These are phyloP conservation scores for Nematocida sp. DNA, from an alignment of 371 early-diverging fungal genomes.

Conservation along the genomic window DNA sequence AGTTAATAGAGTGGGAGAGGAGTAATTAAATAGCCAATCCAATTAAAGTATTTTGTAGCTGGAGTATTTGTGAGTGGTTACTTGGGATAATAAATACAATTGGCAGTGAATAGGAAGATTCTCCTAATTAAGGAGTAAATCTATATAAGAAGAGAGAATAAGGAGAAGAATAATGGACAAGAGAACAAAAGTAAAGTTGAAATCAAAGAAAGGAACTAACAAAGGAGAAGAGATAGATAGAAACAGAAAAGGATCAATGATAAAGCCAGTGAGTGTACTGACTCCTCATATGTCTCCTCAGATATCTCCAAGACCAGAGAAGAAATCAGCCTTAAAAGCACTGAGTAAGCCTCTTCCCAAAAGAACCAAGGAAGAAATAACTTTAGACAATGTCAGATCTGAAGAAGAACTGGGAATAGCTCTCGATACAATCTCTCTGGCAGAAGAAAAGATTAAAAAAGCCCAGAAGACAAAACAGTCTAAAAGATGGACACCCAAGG, in stretches of 20 bases:
- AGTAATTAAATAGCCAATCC: too few relatives aligned
- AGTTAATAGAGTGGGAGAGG: too few relatives aligned
- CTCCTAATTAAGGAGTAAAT: too few relatives aligned
- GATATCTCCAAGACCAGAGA: neutral
- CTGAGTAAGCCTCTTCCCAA: neutral
- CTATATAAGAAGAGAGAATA: too few relatives aligned
- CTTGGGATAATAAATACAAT: too few relatives aligned
- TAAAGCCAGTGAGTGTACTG: neutral
- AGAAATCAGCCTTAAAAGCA: neutral
- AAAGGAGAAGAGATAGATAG: conserved; percentile 1
- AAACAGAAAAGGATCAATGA: conserved; percentile 5
- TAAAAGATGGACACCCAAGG: neutral
- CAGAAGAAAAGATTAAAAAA: conserved; percentile 21
- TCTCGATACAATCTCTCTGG: conserved; percentile 1
- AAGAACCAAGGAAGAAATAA: conserved; percentile 18
- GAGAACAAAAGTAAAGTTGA: conserved; percentile 1
- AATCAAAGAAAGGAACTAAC: neutral
- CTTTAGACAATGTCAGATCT: neutral
- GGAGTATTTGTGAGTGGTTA: too few relatives aligned
- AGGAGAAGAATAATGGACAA: neutral
- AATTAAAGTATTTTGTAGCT: too few relatives aligned
- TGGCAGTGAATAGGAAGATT: too few relatives aligned
- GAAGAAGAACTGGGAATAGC: conserved; percentile 22
- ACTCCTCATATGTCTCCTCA: neutral
- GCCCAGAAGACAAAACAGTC: conserved; percentile 21